These are phyloP conservation scores for Oligophagozyma castellii DNA, from an alignment of 1,139 yeast species.

Conservation along the genomic window DNA sequence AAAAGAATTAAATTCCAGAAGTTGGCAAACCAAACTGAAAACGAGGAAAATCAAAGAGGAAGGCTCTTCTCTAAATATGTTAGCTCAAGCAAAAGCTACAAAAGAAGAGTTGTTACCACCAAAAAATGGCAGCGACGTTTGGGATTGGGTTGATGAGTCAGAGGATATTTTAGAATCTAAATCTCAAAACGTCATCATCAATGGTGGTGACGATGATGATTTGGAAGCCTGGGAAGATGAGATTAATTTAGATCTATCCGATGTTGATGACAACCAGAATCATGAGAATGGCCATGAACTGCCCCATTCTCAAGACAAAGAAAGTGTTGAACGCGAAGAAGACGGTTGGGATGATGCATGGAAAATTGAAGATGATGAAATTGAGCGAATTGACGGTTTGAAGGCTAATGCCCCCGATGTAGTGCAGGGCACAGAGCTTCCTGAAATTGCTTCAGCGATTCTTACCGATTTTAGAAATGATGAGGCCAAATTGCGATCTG, in stretches of 20 bases:
- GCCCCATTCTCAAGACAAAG: constrained; percentile 1
- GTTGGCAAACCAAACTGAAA: constrained; percentile 5
- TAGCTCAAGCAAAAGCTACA: background rate
- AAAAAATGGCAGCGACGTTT: constrained; percentile 6
- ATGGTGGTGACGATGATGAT: constrained; percentile 5
- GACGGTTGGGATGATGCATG: constrained; percentile 18
- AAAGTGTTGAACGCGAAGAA: constrained; percentile 2
- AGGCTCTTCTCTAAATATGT: background rate
- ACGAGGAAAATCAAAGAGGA: constrained; percentile 1
- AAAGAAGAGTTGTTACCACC: background rate
- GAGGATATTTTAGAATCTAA: background rate
- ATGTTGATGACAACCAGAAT: too few relatives aligned
- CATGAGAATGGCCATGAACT: constrained; percentile 3
- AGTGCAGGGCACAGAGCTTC: constrained; percentile 4
- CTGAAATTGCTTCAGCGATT: constrained; percentile 7
- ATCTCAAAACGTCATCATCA: background rate
- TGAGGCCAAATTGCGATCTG: constrained; percentile 5
- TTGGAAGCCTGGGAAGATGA: constrained; percentile 13
- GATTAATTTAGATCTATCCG: constrained; percentile 14
- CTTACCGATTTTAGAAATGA: constrained; percentile 8
- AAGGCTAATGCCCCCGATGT: background rate
- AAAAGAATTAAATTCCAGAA: constrained; percentile 6
- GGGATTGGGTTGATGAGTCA: constrained; percentile 16
- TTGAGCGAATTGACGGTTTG: background rate
- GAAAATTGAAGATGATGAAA: constrained; percentile 15